These are phyloP conservation scores for Leptodermis oblonga DNA, from an alignment of 257 asterid genomes.

Conservation along the genomic window DNA sequence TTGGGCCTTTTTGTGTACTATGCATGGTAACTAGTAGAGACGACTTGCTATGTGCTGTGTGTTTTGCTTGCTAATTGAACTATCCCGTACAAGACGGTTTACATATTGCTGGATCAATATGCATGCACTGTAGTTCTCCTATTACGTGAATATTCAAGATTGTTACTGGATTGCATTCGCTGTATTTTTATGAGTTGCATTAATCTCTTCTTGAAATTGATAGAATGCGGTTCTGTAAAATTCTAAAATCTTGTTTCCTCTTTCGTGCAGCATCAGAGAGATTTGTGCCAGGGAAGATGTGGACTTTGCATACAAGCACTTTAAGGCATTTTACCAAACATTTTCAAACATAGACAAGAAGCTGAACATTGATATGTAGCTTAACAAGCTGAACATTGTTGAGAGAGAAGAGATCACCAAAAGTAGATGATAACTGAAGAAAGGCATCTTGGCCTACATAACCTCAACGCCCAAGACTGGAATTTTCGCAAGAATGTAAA, in stretches of 20 bases:
- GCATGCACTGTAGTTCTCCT: neutral
- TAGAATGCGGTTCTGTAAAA: neutral
- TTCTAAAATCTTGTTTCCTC: neutral
- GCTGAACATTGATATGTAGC: constrained; percentile 51
- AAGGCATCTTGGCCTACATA: neutral
- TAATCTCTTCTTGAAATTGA: neutral
- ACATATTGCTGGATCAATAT: neutral
- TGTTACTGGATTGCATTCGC: neutral
- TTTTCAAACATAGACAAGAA: constrained; percentile 77
- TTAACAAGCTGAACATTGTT: neutral
- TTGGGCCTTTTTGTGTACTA: neutral
- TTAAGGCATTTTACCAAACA: constrained; percentile 79
- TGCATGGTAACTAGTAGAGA: neutral
- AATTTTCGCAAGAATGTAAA: neutral
- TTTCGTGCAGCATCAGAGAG: constrained; percentile 71
- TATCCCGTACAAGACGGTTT: neutral
- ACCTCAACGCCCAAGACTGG: neutral
- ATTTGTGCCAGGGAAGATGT: constrained; percentile 91
- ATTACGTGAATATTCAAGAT: neutral
- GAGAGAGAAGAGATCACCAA: neutral
- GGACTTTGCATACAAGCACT: constrained; percentile 88
- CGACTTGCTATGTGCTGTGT: neutral
- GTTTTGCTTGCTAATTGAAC: neutral
- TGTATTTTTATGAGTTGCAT: neutral
- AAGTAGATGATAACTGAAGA: constrained; percentile 7